Evolutionary conservation across 257 asterid species (phyloP).

Genomic region (Apocynum venetum): DNA sequence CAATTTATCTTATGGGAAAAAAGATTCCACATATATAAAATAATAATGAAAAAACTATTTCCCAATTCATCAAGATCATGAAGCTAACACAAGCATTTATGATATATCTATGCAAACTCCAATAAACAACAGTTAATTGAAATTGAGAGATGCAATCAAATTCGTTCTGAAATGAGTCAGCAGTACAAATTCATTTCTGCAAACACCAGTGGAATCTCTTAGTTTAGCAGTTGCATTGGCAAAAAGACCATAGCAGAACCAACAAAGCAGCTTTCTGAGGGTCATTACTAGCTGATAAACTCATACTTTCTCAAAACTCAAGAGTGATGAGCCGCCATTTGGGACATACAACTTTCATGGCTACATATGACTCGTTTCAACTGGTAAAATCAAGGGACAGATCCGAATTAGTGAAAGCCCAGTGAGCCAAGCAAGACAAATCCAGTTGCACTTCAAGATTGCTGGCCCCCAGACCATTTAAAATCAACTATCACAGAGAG

Average conservation of each 20-base stretch:
- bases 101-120: background rate
- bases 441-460: background rate
- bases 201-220: background rate
- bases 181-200: background rate
- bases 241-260: background rate
- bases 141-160: background rate
- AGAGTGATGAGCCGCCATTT: background rate
- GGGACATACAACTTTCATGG: background rate
- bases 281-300: background rate
- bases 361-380: background rate
- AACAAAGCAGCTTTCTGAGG: background rate
- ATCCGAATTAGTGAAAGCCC: background rate
- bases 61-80: no score
- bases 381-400: background rate
- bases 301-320: background rate
- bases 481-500: background rate
- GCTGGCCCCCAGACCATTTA: background rate
- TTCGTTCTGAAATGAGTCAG: background rate
- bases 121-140: background rate
- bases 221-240: background rate
- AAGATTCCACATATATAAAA: background rate
- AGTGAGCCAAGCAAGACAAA: background rate
- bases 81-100: background rate
- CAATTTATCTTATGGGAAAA: no score
- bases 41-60: no score